A percentile compares a stretch with the other conserved stretches of the same genome.
Conservation (phyloP, 225 moss, liverwort and hornwort genomes). For the Sphagnum tenellum region DNA sequence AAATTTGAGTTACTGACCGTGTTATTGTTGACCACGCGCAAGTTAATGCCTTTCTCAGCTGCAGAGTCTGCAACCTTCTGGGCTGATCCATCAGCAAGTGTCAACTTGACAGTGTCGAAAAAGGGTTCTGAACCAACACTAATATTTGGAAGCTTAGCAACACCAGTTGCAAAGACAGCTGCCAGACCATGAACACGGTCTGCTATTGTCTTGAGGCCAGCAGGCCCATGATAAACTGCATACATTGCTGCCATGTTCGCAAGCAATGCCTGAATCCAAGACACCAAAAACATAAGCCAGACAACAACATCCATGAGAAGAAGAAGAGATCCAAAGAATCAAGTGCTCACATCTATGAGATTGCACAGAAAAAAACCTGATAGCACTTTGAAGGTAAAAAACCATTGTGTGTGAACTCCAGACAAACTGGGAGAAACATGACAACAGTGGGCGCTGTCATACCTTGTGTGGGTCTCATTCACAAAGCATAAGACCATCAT, state of each 20-base stretch:
- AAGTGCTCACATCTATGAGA: no score
- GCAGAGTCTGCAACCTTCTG: slow-evolving; percentile 33
- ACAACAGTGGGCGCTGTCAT: no score
- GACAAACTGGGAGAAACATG: no score
- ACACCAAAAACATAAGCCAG: no score
- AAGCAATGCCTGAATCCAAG: slow-evolving; percentile 58
- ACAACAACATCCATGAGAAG: no score
- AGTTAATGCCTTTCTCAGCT: slow-evolving; percentile 54
- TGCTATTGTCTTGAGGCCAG: slow-evolving; percentile 78
- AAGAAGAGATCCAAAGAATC: no score
- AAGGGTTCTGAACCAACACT: slow-evolving; percentile 49
- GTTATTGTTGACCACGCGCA: slow-evolving; percentile 55
- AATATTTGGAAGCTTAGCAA: slow-evolving; percentile 43
- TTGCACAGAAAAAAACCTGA: no score
- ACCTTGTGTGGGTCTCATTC: no score
- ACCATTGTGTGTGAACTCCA: no score
- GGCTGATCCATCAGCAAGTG: slow-evolving; percentile 53
- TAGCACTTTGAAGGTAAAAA: no score
- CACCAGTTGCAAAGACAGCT: slow-evolving; percentile 70
- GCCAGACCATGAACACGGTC: slow-evolving; percentile 88
- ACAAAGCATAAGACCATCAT: no score
- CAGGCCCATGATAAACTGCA: slow-evolving; percentile 88
- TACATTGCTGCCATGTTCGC: slow-evolving; percentile 99
- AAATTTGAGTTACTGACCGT: slow-evolving; percentile 31
- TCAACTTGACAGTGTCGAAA: slow-evolving; percentile 87